Percentiles rank a stretch among this genome's conserved stretches.
These are phyloP conservation scores for Sindora glabra DNA, from an alignment of 306 rosid genomes.

Conservation along the genomic window DNA sequence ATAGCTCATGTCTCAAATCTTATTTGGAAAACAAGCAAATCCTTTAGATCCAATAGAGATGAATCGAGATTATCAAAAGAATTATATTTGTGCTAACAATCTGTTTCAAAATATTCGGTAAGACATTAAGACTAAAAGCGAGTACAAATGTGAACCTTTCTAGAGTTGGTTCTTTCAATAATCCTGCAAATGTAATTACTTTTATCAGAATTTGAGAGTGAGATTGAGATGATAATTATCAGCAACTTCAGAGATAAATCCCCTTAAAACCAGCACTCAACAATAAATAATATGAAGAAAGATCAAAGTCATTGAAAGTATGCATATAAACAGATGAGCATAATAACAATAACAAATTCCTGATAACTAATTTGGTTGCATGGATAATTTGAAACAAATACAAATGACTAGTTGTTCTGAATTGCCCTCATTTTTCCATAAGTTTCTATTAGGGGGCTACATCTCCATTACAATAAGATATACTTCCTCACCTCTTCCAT, in stretches of 20 bases:
- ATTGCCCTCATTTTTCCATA: neutral
- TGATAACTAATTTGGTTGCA: conserved; percentile 4
- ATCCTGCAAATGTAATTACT: neutral
- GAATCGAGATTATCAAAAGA: neutral
- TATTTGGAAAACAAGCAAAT: neutral
- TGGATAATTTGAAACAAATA: no score
- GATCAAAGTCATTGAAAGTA: no score
- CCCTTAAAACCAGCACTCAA: neutral
- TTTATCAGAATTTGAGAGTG: neutral
- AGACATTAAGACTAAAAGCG: neutral
- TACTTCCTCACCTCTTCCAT: neutral
- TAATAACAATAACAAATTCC: neutral
- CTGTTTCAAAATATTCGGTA: neutral
- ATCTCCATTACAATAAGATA: neutral
- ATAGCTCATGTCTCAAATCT: neutral
- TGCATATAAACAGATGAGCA: no score
- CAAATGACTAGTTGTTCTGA: neutral
- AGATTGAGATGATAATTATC: neutral
- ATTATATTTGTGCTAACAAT: neutral
- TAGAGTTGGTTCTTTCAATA: neutral
- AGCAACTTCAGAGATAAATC: neutral
- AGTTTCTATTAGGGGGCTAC: neutral
- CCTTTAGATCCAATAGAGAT: neutral
- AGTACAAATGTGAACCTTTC: no score
- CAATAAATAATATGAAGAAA: no score